Evolutionary conservation across 2,329 filamentous ascomycete species (phyloP), one percentile per base, ranked within the genome.

Genomic region (Hypoxylon sp.): DNA sequence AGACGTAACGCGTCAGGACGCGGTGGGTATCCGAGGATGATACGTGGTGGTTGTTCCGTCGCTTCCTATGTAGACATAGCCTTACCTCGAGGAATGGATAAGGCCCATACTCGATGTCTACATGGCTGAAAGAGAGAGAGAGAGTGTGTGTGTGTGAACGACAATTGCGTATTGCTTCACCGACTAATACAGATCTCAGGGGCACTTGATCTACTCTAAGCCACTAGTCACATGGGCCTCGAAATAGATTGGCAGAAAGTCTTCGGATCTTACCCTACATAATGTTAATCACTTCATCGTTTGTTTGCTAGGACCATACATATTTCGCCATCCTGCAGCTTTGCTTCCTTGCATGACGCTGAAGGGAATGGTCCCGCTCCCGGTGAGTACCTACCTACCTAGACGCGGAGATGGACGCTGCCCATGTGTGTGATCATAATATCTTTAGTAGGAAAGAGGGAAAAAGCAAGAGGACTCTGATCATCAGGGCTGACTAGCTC

Each of bases 301-400:
- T 60, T 57, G 61, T 54, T 68, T 60, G 52, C 59, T 62, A 64
- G 45, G 36, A 40, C 51, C 55, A 51, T 56, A 60, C 54, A 44
- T 61, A 50, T 48, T 32, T 38, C 28, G 54, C 30, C 59, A 54
- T 52, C 32, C 52, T 69, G 60, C 64, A 69, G 60, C 49, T 46
- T 54, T 26, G 54, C 44, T 64, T 64, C 33, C 60, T 59, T 63
- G 60, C 66, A 51, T 66, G n/a, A 26, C 20, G 22, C 46, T 52
- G 36, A 50, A 40, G 20, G 51, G 33, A 48, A 33, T n/a, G 38
- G 30, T 54, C 22, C 54, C 30, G 50, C 40, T 49, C 36, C 44
- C 32, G 49, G 54, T 61, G 52, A 52, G 30, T 20, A 42, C 52
- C 44, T 28, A 24, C 49, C 24, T 20, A 42, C 52, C 44, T 28